Percentiles rank a stretch among this genome's conserved stretches.
These are phyloP conservation scores for Inonotus obliquus DNA, from an alignment of 1,284 basidiomycete species.

Conservation along the genomic window DNA sequence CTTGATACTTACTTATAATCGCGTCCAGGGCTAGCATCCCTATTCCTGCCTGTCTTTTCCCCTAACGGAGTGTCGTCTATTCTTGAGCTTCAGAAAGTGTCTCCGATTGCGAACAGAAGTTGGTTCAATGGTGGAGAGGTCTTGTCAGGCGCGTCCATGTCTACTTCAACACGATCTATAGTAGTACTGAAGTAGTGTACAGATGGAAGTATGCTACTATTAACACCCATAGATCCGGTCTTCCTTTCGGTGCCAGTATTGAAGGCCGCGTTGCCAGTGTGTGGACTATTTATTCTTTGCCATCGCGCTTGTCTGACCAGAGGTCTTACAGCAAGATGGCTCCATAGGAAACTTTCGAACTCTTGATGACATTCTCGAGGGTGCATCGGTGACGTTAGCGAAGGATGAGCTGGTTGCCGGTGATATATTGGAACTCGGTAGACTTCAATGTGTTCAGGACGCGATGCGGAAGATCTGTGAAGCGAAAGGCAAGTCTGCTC, in stretches of 20 bases:
- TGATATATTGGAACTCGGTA: constrained; percentile 50
- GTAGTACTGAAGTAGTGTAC: background rate
- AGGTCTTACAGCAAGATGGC: constrained; percentile 35
- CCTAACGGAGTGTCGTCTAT: constrained; percentile 34
- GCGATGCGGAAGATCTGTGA: constrained; percentile 61
- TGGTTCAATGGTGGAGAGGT: constrained; percentile 71
- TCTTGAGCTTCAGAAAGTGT: constrained; percentile 68
- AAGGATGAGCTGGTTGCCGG: constrained; percentile 28
- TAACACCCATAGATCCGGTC: constrained; percentile 73
- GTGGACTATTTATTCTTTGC: constrained; percentile 17
- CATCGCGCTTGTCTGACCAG: background rate
- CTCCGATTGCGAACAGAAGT: constrained; percentile 64
- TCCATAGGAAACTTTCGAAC: constrained; percentile 48
- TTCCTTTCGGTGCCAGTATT: constrained; percentile 73
- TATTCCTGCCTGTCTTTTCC: constrained; percentile 46
- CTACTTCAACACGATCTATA: background rate
- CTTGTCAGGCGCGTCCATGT: constrained; percentile 47
- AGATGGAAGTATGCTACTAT: constrained; percentile 74
- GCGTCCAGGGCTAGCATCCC: constrained; percentile 48
- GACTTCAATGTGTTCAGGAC: constrained; percentile 44
- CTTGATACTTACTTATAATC: background rate
- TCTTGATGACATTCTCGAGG: constrained; percentile 68
- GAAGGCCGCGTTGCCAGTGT: constrained; percentile 44
- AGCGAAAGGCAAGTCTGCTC: constrained; percentile 44
- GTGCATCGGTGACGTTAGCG: constrained; percentile 40